phyloP scores from a whole-genome alignment of 495 filamentous ascomycete species.

The Penicillium cosmopolitanum region DNA sequence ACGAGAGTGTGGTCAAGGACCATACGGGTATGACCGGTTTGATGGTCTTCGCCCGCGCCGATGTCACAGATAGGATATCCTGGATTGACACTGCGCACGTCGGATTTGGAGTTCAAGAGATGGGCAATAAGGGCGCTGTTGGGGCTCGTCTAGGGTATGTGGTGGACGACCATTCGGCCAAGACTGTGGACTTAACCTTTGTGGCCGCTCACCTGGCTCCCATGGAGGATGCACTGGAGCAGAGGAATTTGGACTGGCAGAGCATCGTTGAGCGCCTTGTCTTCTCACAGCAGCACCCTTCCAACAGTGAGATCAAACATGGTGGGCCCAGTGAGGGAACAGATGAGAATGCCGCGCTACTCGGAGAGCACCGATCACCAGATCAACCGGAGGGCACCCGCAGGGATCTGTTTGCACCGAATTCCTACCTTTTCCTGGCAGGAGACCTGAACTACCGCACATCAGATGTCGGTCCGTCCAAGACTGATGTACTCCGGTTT shows the following conservation, averaged over 20 bases:
- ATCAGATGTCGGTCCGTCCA: conserved; percentile 57
- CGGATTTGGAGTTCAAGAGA: conserved; percentile 78
- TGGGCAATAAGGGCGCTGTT: conserved; percentile 95
- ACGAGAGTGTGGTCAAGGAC: conserved; percentile 58
- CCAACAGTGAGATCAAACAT: neutral
- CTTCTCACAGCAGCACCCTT: conserved; percentile 49
- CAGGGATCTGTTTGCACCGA: conserved; percentile 69
- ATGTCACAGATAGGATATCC: conserved; percentile 56
- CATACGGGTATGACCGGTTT: conserved; percentile 89
- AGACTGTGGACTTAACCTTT: conserved; percentile 71
- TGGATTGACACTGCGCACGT: conserved; percentile 71
- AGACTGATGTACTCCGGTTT: conserved; percentile 56
- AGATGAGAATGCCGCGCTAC: conserved; percentile 45
- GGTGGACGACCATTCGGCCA: conserved; percentile 27
- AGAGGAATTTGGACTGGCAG: conserved; percentile 84
- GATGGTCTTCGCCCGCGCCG: conserved; percentile 72
- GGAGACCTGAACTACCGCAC: conserved; percentile 98
- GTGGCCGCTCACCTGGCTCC: conserved; percentile 88
- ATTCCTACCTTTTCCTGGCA: conserved; percentile 78
- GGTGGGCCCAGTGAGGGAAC: conserved; percentile 24
- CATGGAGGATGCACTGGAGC: conserved; percentile 71
- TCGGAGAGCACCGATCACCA: conserved; percentile 31
- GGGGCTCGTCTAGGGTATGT: conserved; percentile 69
- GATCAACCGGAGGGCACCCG: conserved; percentile 23
- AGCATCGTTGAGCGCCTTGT: conserved; percentile 77